These are phyloP conservation scores for Chrysoporthe cubensis DNA, from an alignment of 2,329 filamentous ascomycete species.

Conservation along the genomic window DNA sequence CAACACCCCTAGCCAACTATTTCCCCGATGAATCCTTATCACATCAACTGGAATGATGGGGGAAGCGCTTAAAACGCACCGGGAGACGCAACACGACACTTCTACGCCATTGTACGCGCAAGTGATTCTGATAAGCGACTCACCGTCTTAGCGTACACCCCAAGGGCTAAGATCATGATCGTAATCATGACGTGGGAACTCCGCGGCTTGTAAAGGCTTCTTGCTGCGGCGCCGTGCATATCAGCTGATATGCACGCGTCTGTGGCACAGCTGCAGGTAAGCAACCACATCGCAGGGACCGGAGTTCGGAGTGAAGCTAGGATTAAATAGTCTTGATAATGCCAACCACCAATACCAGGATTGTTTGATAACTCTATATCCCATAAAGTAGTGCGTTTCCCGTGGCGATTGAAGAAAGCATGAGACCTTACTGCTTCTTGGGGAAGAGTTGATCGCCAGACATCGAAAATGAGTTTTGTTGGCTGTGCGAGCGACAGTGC, in stretches of 20 bases:
- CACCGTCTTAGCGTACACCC: not conserved
- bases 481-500: slow-evolving; percentile 12
- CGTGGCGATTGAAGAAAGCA: not conserved
- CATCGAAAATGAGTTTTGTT: slow-evolving; percentile 9
- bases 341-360: not conserved
- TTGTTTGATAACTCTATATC: not conserved
- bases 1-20: not conserved
- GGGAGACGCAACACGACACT: not conserved
- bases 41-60: not conserved
- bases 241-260: no score
- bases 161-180: not conserved
- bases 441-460: not conserved
- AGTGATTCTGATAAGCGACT: not conserved
- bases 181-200: not conserved
- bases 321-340: not conserved
- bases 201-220: not conserved
- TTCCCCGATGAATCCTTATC: not conserved
- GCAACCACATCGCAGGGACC: not conserved
- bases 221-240: not conserved
- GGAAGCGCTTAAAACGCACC: not conserved
- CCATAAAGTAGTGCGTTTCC: not conserved
- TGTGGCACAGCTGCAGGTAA: slow-evolving; percentile 5
- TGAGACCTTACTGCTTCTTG: no score
- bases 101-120: not conserved
- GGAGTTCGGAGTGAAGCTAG: not conserved